Evolutionary conservation across 1,284 basidiomycete species (phyloP).

Genomic region (Rugosomyces carneus): DNA sequence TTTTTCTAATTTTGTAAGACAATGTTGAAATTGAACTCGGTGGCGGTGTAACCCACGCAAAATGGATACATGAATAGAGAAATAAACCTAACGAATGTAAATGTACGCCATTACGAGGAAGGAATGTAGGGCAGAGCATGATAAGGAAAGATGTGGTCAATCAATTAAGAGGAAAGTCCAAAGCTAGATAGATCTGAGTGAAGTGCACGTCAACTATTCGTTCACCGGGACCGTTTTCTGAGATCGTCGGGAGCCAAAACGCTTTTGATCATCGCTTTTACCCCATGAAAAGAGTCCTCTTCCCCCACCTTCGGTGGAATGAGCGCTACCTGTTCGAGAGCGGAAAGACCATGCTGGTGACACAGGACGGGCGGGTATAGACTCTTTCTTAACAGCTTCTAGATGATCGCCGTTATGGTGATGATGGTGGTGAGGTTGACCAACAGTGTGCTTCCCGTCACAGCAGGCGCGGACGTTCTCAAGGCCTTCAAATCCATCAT

Average conservation of each 20-base stretch:
- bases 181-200: constrained; percentile 4
- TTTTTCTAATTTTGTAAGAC: neutral
- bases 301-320: constrained; percentile 53
- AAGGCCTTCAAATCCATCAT: constrained; percentile 85
- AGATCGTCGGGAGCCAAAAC: constrained; percentile 67
- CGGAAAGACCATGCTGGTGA: constrained; percentile 79
- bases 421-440: constrained; percentile 52
- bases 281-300: constrained; percentile 62
- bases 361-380: constrained; percentile 50
- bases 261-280: constrained; percentile 47
- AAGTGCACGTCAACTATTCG: constrained; percentile 22
- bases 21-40: constrained; percentile 8
- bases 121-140: constrained; percentile 15
- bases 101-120: constrained; percentile 18
- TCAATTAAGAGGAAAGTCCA: constrained; percentile 6
- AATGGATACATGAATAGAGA: constrained; percentile 11
- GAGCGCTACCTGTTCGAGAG: constrained; percentile 62
- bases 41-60: constrained; percentile 8
- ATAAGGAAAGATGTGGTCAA: constrained; percentile 12
- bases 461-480: constrained; percentile 96
- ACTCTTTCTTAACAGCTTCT: constrained; percentile 41
- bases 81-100: constrained; percentile 18
- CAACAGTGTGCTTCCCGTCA: constrained; percentile 85
- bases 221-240: constrained; percentile 40
- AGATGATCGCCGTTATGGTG: constrained; percentile 34